Conservation (phyloP, 768 basidiomycete species). For the Psilocybe sp. region DNA sequence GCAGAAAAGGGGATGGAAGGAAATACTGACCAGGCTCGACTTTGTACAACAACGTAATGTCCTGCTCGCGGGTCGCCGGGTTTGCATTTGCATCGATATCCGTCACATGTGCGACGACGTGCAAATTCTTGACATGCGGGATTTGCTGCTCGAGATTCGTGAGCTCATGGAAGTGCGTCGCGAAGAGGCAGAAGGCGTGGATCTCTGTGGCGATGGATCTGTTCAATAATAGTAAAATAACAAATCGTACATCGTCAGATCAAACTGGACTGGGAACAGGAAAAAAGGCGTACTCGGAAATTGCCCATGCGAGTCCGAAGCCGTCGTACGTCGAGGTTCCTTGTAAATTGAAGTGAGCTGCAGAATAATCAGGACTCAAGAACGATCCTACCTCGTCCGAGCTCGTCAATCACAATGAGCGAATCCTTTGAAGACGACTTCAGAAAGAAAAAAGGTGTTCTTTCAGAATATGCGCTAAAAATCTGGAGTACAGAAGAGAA, state of each 20-base stretch:
- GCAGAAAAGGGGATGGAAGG: neutral
- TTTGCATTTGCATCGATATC: slow-evolving; percentile 43
- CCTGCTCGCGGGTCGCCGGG: slow-evolving; percentile 58
- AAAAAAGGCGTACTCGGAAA: slow-evolving; percentile 74
- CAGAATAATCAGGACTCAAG: too few species aligned
- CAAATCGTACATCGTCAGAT: neutral
- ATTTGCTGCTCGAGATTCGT: slow-evolving; percentile 89
- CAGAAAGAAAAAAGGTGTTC: neutral
- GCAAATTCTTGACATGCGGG: slow-evolving; percentile 86
- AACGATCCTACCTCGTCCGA: slow-evolving; percentile 90
- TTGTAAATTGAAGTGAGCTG: slow-evolving; percentile 22
- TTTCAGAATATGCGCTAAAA: neutral
- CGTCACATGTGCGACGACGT: slow-evolving; percentile 93
- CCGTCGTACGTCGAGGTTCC: slow-evolving; percentile 97
- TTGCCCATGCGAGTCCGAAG: slow-evolving; percentile 97
- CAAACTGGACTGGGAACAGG: neutral
- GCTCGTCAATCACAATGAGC: slow-evolving; percentile 95
- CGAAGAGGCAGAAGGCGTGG: slow-evolving; percentile 92
- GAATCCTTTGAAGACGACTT: slow-evolving; percentile 94
- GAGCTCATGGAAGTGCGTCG: slow-evolving; percentile 97
- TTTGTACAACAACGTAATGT: slow-evolving; percentile 92
- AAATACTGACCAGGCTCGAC: slow-evolving; percentile 76
- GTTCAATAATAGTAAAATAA: too few species aligned
- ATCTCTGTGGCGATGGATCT: slow-evolving; percentile 94
- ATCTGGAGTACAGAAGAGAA: neutral